These are phyloP conservation scores for Teratosphaeria nubilosa DNA, from an alignment of 2,329 filamentous ascomycete species.

Conservation along the genomic window DNA sequence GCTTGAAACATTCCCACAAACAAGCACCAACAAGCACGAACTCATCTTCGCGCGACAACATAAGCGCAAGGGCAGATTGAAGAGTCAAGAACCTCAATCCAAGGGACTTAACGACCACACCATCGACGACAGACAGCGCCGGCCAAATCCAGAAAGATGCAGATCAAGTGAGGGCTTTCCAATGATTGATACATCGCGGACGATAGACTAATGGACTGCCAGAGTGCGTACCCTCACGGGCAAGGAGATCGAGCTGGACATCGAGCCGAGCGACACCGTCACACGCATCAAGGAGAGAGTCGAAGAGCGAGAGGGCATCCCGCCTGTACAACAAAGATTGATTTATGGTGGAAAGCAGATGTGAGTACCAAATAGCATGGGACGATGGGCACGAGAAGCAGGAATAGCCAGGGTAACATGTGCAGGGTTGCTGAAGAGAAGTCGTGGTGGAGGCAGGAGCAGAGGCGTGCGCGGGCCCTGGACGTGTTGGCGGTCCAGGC, in stretches of 20 bases:
- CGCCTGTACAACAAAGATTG: conserved; percentile 87
- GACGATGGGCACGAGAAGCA: background rate
- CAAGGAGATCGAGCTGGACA: conserved; percentile 97
- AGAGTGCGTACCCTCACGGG: conserved; percentile 96
- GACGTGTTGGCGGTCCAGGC: background rate
- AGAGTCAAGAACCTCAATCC: background rate
- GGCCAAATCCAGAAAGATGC: conserved; percentile 2
- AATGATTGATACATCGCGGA: background rate
- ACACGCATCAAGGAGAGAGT: conserved; percentile 85
- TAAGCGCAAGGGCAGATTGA: background rate
- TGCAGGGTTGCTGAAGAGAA: background rate
- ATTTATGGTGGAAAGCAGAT: conserved; percentile 98
- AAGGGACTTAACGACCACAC: background rate
- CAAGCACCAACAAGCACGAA: background rate
- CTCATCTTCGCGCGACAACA: background rate
- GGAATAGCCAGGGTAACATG: background rate
- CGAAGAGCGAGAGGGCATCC: conserved; percentile 97
- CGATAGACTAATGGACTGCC: background rate
- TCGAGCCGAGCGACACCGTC: conserved; percentile 72
- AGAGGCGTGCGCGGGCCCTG: background rate
- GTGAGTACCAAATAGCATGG: conserved; percentile 38
- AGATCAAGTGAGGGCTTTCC: conserved; percentile 18
- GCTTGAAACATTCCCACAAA: background rate
- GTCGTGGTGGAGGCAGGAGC: background rate
- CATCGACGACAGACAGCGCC: background rate